phyloP scores from a whole-genome alignment of 164 flowering plant species.

The Platanus orientalis region DNA sequence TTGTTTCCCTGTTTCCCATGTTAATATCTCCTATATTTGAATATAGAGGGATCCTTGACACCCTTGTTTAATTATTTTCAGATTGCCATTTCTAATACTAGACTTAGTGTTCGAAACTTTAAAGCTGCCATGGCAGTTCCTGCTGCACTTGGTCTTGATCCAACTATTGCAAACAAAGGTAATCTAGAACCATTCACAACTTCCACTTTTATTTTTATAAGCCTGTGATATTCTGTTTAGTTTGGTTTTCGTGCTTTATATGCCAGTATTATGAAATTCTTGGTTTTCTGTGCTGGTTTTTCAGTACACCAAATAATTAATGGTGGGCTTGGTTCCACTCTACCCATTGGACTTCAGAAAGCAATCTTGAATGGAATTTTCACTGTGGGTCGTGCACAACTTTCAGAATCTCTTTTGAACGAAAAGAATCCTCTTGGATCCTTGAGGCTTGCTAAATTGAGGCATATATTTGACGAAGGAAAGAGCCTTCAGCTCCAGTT shows the following conservation, averaged over 20 bases:
- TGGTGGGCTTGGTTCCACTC: conserved; percentile 57
- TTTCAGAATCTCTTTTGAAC: conserved; percentile 61
- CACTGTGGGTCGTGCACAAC: conserved; percentile 73
- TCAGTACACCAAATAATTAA: conserved; percentile 72
- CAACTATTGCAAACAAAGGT: conserved; percentile 86
- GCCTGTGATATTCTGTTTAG: background rate
- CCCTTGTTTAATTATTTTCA: conserved; percentile 17
- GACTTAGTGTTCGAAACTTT: conserved; percentile 80
- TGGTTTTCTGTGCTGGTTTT: conserved; percentile 12
- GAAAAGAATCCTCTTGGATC: conserved; percentile 79
- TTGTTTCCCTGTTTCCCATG: too few species aligned
- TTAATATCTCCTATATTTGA: too few species aligned
- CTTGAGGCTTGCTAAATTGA: conserved; percentile 69
- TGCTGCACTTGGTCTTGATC: conserved; percentile 92
- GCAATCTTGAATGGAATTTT: conserved; percentile 74
- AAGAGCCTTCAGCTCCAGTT: conserved; percentile 98
- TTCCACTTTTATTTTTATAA: background rate
- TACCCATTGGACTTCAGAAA: conserved; percentile 71
- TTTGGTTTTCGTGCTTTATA: conserved; percentile 2
- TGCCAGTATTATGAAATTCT: background rate
- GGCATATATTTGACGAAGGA: conserved; percentile 81
- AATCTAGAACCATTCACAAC: background rate
- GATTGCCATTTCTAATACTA: conserved; percentile 83
- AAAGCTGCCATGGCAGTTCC: conserved; percentile 96
- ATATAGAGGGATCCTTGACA: conserved; percentile 7